Evolutionary conservation across 2,329 filamentous ascomycete genomes (phyloP).

Genomic region (Laburnicola sp.): DNA sequence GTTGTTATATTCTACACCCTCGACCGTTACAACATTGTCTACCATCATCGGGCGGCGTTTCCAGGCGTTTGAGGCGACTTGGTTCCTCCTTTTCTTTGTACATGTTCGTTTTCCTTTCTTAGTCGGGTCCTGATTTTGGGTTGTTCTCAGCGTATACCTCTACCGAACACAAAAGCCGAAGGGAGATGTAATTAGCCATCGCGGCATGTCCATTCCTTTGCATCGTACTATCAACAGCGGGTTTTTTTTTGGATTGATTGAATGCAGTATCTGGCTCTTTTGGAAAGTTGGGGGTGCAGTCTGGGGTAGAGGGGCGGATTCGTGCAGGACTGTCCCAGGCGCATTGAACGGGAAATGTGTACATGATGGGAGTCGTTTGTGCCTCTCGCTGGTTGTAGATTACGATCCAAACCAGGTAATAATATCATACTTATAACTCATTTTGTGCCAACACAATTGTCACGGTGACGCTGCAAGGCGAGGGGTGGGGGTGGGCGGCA

Average conservation of each 20-base stretch:
- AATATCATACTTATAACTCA: background rate
- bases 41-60: slow-evolving; percentile 42
- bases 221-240: slow-evolving; percentile 5
- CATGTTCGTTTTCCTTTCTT: slow-evolving; percentile 18
- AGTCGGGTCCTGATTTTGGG: slow-evolving; percentile 8
- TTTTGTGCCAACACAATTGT: background rate
- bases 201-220: slow-evolving; percentile 14
- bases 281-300: slow-evolving; percentile 3
- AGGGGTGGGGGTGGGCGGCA: background rate
- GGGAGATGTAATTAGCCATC: slow-evolving; percentile 33
- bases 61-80: slow-evolving; percentile 25
- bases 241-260: slow-evolving; percentile 11
- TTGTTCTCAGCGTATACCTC: slow-evolving; percentile 17
- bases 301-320: background rate
- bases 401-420: background rate
- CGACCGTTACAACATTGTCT: slow-evolving; percentile 17
- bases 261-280: slow-evolving; percentile 4
- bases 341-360: slow-evolving; percentile 19
- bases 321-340: slow-evolving; percentile 2
- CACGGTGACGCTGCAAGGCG: background rate
- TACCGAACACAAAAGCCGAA: slow-evolving; percentile 24
- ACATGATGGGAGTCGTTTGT: slow-evolving; percentile 15
- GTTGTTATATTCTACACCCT: slow-evolving; percentile 20
- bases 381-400: slow-evolving; percentile 21
- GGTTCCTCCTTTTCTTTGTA: slow-evolving; percentile 18